phyloP scores from a whole-genome alignment of 345 rosid genomes.

The Mangifera indica region DNA sequence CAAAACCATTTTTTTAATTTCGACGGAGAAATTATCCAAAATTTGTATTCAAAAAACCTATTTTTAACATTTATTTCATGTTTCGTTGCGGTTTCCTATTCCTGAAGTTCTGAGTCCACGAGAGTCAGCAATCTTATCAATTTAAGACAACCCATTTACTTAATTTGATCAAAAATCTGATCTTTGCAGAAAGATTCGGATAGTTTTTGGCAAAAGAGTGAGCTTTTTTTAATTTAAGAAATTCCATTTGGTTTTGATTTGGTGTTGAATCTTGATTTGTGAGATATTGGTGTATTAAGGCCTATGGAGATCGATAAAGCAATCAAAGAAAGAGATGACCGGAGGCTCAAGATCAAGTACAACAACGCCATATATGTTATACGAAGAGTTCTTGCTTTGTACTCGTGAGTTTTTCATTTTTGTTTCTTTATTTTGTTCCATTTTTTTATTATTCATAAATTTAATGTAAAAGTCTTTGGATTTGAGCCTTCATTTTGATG shows the following conservation, averaged over 20 bases:
- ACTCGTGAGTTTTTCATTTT: conserved; percentile 59
- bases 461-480: conserved; percentile 7
- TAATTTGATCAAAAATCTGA: not conserved
- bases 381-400: conserved; percentile 79
- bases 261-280: conserved; percentile 7
- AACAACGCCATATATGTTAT: conserved; percentile 87
- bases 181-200: not conserved
- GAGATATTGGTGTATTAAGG: conserved; percentile 22
- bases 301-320: conserved; percentile 92
- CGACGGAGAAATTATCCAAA: too few species aligned
- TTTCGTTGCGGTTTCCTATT: not conserved
- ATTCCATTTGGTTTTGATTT: conserved; percentile 18
- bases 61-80: not conserved
- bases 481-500: conserved; percentile 1
- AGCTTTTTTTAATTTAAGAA: not conserved
- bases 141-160: conserved; percentile 2
- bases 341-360: conserved; percentile 89
- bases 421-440: not conserved
- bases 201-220: not conserved
- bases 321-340: conserved; percentile 76
- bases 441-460: conserved; percentile 1
- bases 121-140: not conserved
- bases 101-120: not conserved
- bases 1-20: too few species aligned
- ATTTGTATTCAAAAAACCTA: too few species aligned